A percentile compares a stretch with the other conserved stretches of the same genome.
Evolutionary conservation across 2,329 filamentous ascomycete genomes (phyloP).

Genomic region (Colletotrichum sublineola): DNA sequence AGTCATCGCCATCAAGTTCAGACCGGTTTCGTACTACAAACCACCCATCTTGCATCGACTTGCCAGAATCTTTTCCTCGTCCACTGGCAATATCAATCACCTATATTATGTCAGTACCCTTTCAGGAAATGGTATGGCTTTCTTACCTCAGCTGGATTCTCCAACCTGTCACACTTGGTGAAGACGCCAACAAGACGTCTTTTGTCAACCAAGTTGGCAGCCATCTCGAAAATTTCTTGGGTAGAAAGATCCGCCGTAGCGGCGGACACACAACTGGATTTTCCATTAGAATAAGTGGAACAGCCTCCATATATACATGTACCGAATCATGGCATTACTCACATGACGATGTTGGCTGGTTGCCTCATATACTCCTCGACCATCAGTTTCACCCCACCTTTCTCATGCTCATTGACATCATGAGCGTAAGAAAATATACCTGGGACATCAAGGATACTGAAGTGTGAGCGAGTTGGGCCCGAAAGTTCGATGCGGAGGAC

Average conservation of each 20-base stretch:
- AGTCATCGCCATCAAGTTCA: conserved; percentile 44
- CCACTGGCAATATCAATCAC: conserved; percentile 37
- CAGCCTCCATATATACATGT: too few species aligned
- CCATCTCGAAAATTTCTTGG: conserved; percentile 49
- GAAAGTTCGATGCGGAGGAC: conserved; percentile 55
- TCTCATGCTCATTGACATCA: conserved; percentile 49
- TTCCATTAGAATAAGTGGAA: not conserved
- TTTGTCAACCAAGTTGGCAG: conserved; percentile 47
- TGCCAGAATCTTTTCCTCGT: conserved; percentile 14
- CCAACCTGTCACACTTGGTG: conserved; percentile 53
- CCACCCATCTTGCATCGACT: conserved; percentile 48
- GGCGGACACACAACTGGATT: conserved; percentile 52
- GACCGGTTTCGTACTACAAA: conserved; percentile 54
- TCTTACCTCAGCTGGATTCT: conserved; percentile 42
- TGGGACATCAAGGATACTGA: conserved; percentile 56
- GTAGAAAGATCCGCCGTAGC: conserved; percentile 50
- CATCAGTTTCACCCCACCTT: conserved; percentile 49
- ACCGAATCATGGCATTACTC: conserved; percentile 36
- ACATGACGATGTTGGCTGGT: conserved; percentile 56
- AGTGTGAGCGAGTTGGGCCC: conserved; percentile 52
- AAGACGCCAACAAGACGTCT: conserved; percentile 53
- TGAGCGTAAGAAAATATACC: conserved; percentile 48
- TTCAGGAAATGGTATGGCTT: too few species aligned
- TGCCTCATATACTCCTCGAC: conserved; percentile 53
- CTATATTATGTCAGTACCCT: not conserved